Evolutionary conservation across 2,329 filamentous ascomycete species (phyloP).

Genomic region (Fusarium cicatricum): DNA sequence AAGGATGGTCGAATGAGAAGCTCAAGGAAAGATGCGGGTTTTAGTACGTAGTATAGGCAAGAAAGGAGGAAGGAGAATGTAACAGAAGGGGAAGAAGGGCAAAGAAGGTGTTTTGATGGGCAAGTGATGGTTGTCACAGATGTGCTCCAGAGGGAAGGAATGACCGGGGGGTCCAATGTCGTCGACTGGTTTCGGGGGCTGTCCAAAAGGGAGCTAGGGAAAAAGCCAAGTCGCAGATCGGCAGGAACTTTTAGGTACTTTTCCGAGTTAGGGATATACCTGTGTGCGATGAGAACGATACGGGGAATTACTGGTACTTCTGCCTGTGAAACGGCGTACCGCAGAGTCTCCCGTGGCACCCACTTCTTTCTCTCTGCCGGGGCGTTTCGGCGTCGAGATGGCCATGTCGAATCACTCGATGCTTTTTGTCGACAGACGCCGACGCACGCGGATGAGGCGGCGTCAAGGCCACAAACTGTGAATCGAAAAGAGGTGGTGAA

Average conservation of each 20-base stretch:
- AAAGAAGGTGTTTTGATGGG: constrained; percentile 30
- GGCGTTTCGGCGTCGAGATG: constrained; percentile 35
- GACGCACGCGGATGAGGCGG: constrained; percentile 16
- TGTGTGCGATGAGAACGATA: background rate
- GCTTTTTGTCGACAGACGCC: constrained; percentile 24
- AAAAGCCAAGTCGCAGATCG: constrained; percentile 43
- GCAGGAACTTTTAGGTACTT: constrained; percentile 30
- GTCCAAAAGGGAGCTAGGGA: constrained; percentile 33
- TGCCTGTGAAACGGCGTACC: background rate
- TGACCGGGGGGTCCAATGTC: constrained; percentile 2
- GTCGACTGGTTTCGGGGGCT: background rate
- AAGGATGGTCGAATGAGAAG: constrained; percentile 11
- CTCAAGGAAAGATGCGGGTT: constrained; percentile 15
- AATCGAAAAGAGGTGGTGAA: constrained; percentile 1
- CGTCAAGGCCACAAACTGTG: constrained; percentile 11
- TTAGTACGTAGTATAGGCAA: constrained; percentile 2
- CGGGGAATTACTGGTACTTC: constrained; percentile 7
- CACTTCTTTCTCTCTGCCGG: constrained; percentile 6
- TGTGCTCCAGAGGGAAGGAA: constrained; percentile 2
- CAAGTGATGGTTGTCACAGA: constrained; percentile 31
- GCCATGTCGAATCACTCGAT: constrained; percentile 28
- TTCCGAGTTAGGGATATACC: constrained; percentile 5
- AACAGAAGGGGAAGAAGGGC: constrained; percentile 5
- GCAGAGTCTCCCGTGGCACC: constrained; percentile 9
- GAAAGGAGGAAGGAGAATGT: constrained; percentile 2